Evolutionary conservation across 1,139 yeast species (phyloP).

Genomic region (Yamadazyma songkhlaensis): DNA sequence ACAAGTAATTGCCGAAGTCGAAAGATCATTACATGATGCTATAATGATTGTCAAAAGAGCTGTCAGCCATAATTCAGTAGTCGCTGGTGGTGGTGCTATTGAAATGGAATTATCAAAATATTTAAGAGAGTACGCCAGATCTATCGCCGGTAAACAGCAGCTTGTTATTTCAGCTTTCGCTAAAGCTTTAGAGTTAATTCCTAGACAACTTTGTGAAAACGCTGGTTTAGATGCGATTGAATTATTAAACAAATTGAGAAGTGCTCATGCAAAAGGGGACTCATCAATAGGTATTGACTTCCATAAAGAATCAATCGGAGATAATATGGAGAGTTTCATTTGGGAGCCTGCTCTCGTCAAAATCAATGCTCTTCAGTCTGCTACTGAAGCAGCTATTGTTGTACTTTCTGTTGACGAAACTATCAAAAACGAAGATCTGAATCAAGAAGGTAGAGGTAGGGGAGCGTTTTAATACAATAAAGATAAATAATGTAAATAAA

Average conservation of each 20-base stretch:
- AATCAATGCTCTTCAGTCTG: constrained; percentile 89
- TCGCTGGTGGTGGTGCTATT: constrained; percentile 99
- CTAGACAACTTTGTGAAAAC: constrained; percentile 95
- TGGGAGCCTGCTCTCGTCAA: constrained; percentile 99
- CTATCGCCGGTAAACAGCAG: constrained; percentile 95
- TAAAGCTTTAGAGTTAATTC: constrained; percentile 90
- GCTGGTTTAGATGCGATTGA: constrained; percentile 98
- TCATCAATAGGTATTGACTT: constrained; percentile 91
- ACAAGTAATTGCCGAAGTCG: constrained; percentile 98
- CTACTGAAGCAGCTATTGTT: constrained; percentile 96
- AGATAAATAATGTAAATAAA: constrained; percentile 1
- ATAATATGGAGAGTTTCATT: constrained; percentile 81
- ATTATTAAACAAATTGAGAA: constrained; percentile 81
- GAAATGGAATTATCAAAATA: constrained; percentile 95
- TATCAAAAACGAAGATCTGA: constrained; percentile 69
- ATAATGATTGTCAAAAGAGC: constrained; percentile 98
- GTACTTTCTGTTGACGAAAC: constrained; percentile 95
- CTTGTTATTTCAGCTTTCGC: constrained; percentile 89
- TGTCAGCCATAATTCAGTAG: constrained; percentile 78
- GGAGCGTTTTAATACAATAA: constrained; percentile 37
- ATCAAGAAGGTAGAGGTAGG: constrained; percentile 62
- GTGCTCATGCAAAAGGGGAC: constrained; percentile 93
- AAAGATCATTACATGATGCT: constrained; percentile 95
- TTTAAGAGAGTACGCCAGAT: constrained; percentile 80
- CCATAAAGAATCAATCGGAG: constrained; percentile 75